A percentile compares a stretch with the other conserved stretches of the same genome.
These are phyloP conservation scores for Coemansia sp. DNA, from an alignment of 192 early-diverging fungal genomes.

Conservation along the genomic window DNA sequence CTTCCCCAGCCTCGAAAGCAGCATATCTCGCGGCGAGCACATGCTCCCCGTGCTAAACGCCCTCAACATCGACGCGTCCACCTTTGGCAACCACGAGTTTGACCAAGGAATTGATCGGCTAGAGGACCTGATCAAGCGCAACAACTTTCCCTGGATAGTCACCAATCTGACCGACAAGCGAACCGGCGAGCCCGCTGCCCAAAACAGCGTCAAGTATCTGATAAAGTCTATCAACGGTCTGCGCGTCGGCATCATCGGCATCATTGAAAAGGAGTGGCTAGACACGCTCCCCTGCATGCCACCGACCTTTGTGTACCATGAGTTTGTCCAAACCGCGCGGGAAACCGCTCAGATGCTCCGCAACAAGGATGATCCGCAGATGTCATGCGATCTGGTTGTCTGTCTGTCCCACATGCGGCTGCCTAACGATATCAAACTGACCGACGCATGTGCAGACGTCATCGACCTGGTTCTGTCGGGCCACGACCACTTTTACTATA, in stretches of 20 bases:
- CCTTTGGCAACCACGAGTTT: constrained; percentile 75
- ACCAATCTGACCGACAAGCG: constrained; percentile 62
- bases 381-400: constrained; percentile 63
- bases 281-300: constrained; percentile 65
- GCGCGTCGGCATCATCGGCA: constrained; percentile 66
- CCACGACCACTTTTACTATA: constrained; percentile 70
- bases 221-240: constrained; percentile 55
- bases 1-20: constrained; percentile 67
- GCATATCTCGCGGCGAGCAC: constrained; percentile 63
- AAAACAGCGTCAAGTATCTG: constrained; percentile 39
- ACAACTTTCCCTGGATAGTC: constrained; percentile 72
- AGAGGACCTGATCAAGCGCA: constrained; percentile 46
- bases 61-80: constrained; percentile 60
- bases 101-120: constrained; percentile 66
- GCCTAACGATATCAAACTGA: constrained; percentile 65
- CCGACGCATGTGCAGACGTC: constrained; percentile 50
- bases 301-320: constrained; percentile 59
- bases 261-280: constrained; percentile 72
- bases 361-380: constrained; percentile 20
- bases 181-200: constrained; percentile 33
- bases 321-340: constrained; percentile 56
- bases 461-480: constrained; percentile 72
- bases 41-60: constrained; percentile 64
- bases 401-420: constrained; percentile 74
- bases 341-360: constrained; percentile 42